Evolutionary conservation across 371 early-diverging fungal species (phyloP).

Genomic region (Zancudomyces culisetae): DNA sequence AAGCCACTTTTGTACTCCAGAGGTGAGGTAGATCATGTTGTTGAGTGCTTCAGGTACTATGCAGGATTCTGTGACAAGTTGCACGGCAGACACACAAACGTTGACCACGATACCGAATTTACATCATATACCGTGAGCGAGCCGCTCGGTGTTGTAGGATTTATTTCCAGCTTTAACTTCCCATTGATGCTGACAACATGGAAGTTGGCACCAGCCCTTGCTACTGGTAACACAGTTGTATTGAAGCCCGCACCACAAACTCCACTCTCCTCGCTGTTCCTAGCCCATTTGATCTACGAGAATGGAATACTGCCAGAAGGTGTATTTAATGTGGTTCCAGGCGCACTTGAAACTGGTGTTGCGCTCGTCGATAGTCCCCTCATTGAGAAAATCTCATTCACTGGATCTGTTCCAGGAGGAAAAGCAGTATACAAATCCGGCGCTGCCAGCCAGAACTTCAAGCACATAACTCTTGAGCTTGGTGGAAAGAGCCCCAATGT

Average conservation of each 20-base stretch:
- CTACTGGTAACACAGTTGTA: constrained; percentile 40
- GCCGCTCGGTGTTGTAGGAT: constrained; percentile 60
- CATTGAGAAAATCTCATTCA: constrained; percentile 45
- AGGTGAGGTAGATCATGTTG: constrained; percentile 39
- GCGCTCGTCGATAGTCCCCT: constrained; percentile 29
- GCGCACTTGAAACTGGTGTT: constrained; percentile 33
- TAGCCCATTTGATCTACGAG: constrained; percentile 26
- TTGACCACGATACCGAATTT: constrained; percentile 22
- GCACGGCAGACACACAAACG: constrained; percentile 27
- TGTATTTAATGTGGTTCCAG: constrained; percentile 52
- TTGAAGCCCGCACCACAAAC: constrained; percentile 49
- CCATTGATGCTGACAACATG: constrained; percentile 60
- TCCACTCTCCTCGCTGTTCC: constrained; percentile 33
- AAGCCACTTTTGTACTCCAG: constrained; percentile 44
- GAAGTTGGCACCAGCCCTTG: constrained; percentile 77
- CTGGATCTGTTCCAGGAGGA: constrained; percentile 41
- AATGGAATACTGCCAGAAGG: constrained; percentile 34
- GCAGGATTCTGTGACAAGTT: constrained; percentile 72
- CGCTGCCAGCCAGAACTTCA: constrained; percentile 45
- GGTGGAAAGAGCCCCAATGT: constrained; percentile 83
- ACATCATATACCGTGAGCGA: constrained; percentile 48
- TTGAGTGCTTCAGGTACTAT: constrained; percentile 54
- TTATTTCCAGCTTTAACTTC: constrained; percentile 67
- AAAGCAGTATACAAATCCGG: constrained; percentile 50
- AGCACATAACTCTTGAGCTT: constrained; percentile 62